phyloP scores from a whole-genome alignment of 1,139 yeast genomes.

The Saccharomyces hybrid region DNA sequence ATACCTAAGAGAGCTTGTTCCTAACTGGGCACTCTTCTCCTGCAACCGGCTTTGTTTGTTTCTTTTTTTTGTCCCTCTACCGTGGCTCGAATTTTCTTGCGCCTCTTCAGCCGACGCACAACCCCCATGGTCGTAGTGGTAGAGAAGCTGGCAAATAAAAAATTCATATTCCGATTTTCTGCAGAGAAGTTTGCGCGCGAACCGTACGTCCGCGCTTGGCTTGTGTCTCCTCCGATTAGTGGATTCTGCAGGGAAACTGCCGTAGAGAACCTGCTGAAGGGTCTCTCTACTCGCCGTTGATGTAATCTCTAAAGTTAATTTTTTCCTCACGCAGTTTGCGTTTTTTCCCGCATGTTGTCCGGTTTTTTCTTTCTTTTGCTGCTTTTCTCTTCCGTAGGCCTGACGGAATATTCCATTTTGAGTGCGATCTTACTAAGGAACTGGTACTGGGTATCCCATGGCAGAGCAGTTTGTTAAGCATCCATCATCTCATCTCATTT shows the following conservation, averaged over 20 bases:
- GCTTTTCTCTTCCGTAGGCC: neutral
- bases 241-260: neutral
- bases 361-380: neutral
- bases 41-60: neutral
- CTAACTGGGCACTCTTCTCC: neutral
- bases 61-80: neutral
- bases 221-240: neutral
- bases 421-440: neutral
- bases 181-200: neutral
- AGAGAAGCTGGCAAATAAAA: neutral
- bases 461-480: neutral
- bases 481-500: neutral
- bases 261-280: slow-evolving; percentile 2
- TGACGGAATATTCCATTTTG: neutral
- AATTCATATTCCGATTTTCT: neutral
- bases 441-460: neutral
- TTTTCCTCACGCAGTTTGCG: neutral
- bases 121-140: neutral
- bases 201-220: neutral
- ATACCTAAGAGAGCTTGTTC: neutral
- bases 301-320: neutral
- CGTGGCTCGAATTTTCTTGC: neutral
- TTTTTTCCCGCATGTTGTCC: neutral
- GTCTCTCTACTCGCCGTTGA: slow-evolving; percentile 4
- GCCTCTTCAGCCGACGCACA: neutral